A percentile compares a stretch with the other conserved stretches of the same genome.
These are phyloP conservation scores for Beta vulgaris DNA, from an alignment of 148 eudicot species.

Conservation along the genomic window DNA sequence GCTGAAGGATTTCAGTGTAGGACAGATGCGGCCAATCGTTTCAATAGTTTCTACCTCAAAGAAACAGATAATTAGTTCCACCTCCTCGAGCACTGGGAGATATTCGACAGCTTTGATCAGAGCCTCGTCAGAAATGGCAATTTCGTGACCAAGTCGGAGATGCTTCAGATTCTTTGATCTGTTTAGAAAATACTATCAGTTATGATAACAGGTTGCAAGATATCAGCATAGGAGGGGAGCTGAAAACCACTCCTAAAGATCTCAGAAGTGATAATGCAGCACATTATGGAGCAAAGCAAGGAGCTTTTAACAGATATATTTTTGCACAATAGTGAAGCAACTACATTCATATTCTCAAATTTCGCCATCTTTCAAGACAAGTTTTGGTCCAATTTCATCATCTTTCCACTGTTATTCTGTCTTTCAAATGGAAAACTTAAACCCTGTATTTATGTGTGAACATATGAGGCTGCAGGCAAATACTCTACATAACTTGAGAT, in stretches of 20 bases:
- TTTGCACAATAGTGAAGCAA: too few species aligned
- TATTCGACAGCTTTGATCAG: slow-evolving; percentile 43
- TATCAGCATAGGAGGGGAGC: not conserved
- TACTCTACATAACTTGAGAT: too few species aligned
- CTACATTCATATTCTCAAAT: too few species aligned
- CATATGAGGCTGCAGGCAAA: too few species aligned
- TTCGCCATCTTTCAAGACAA: too few species aligned
- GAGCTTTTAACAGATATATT: too few species aligned
- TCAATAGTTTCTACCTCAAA: slow-evolving; percentile 31
- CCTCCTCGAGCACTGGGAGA: slow-evolving; percentile 53
- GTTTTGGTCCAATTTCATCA: too few species aligned
- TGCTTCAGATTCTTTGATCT: slow-evolving; percentile 55
- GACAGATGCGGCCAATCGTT: slow-evolving; percentile 48
- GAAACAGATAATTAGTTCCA: slow-evolving; percentile 36
- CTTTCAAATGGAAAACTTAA: too few species aligned
- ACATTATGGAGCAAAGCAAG: too few species aligned
- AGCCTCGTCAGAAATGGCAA: slow-evolving; percentile 31
- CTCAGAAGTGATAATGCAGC: not conserved
- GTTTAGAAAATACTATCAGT: not conserved
- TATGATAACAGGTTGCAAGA: not conserved
- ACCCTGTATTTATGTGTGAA: too few species aligned
- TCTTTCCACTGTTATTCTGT: too few species aligned
- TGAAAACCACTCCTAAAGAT: not conserved
- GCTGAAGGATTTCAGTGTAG: slow-evolving; percentile 46
- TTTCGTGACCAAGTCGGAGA: slow-evolving; percentile 41